Conservation (phyloP, 1,284 basidiomycete species). For the Butyriboletus appendiculatus region DNA sequence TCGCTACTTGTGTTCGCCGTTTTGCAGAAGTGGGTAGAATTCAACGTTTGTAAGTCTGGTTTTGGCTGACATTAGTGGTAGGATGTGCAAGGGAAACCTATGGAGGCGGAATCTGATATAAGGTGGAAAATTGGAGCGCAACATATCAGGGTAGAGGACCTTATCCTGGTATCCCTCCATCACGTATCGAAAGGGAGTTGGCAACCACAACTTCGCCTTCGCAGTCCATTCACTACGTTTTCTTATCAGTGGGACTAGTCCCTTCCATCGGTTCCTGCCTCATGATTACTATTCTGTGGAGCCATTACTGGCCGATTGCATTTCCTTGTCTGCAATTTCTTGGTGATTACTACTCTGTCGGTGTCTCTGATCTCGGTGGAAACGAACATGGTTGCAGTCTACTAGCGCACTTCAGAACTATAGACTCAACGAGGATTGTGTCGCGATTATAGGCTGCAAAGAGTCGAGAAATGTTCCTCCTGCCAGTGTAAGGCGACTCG, state of each 20-base stretch:
- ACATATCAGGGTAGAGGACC: constrained; percentile 60
- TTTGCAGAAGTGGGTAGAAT: constrained; percentile 48
- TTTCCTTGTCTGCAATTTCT: neutral
- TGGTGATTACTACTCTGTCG: neutral
- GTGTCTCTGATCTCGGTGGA: neutral
- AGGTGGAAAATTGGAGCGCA: constrained; percentile 60
- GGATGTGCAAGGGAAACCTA: constrained; percentile 47
- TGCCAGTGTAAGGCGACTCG: too few species aligned
- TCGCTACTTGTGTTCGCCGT: constrained; percentile 62
- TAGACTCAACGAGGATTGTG: too few species aligned
- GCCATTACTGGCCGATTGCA: neutral
- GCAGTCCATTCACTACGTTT: constrained; percentile 1
- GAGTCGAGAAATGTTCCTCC: neutral
- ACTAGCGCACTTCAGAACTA: neutral
- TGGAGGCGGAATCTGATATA: constrained; percentile 60
- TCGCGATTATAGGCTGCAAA: neutral
- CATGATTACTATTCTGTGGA: constrained; percentile 1
- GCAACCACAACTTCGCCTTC: constrained; percentile 71
- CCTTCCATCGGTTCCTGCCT: neutral
- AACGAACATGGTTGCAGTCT: neutral
- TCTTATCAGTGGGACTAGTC: constrained; percentile 5
- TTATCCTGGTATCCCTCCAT: constrained; percentile 72
- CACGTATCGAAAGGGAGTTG: constrained; percentile 78
- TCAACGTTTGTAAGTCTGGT: neutral
- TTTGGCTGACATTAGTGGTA: constrained; percentile 28